Percentiles rank a stretch among this genome's conserved stretches.
phyloP scores from a whole-genome alignment of 441 rosid genomes.

The Omphalea diandra region DNA sequence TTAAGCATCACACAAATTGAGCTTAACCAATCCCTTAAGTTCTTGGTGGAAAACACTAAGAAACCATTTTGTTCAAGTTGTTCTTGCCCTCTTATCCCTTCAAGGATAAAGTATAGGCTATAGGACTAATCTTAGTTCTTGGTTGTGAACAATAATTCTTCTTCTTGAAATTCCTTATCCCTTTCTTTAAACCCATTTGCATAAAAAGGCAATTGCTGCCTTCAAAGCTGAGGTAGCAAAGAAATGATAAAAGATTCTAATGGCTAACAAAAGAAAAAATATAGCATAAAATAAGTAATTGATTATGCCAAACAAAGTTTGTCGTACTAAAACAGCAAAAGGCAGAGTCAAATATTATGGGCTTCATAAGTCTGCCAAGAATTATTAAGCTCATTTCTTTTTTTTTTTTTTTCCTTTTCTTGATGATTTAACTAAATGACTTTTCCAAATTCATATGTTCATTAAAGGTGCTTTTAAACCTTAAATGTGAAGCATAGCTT shows the following conservation, averaged over 20 bases:
- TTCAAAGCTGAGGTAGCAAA: constrained; percentile 11
- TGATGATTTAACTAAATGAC: neutral
- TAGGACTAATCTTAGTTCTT: neutral
- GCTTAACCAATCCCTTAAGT: neutral
- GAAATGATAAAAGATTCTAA: neutral
- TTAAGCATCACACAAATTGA: too few relatives aligned
- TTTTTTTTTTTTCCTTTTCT: neutral
- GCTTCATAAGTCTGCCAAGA: constrained; percentile 28
- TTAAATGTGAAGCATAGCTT: constrained; percentile 13
- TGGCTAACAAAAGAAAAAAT: constrained; percentile 14
- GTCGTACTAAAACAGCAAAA: neutral
- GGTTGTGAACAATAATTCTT: neutral
- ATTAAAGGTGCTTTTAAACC: neutral
- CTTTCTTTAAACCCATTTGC: constrained; percentile 3
- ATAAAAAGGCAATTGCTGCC: constrained; percentile 22
- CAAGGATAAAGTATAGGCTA: neutral
- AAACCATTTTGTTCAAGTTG: neutral
- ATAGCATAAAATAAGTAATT: too few relatives aligned
- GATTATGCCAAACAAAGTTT: neutral
- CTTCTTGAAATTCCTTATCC: neutral
- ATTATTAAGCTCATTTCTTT: constrained; percentile 10
- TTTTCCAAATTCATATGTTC: constrained; percentile 23
- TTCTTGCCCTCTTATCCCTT: neutral
- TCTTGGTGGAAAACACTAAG: neutral
- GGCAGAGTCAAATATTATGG: constrained; percentile 33